These are phyloP conservation scores for Microsporum ferrugineum DNA, from an alignment of 2,329 filamentous ascomycete genomes.

Conservation along the genomic window DNA sequence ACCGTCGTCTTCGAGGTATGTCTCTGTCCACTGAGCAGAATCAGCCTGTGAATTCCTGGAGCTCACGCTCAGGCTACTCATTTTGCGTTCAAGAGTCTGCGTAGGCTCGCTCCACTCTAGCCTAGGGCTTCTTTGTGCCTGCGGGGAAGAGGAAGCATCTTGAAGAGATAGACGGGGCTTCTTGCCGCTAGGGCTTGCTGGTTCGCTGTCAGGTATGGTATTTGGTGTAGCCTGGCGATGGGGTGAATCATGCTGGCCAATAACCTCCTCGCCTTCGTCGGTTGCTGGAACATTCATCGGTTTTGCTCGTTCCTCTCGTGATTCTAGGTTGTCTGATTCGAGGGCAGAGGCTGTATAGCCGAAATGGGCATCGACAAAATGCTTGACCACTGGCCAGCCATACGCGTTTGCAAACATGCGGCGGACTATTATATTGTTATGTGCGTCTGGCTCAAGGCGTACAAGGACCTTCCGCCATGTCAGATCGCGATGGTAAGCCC, in stretches of 20 bases:
- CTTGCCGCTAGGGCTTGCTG: not conserved
- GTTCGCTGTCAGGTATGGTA: not conserved
- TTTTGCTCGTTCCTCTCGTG: slow-evolving; percentile 57
- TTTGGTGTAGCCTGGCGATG: not conserved
- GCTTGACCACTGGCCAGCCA: slow-evolving; percentile 93
- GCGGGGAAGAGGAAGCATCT: not conserved
- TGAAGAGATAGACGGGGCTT: not conserved
- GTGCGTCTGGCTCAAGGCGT: slow-evolving; percentile 86
- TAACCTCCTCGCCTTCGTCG: slow-evolving; percentile 54
- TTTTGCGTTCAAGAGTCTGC: not conserved
- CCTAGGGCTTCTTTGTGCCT: not conserved
- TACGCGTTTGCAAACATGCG: slow-evolving; percentile 96
- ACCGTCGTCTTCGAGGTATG: slow-evolving; percentile 13
- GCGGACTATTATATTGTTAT: slow-evolving; percentile 96
- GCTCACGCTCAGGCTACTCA: slow-evolving; percentile 4
- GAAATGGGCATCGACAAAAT: slow-evolving; percentile 91
- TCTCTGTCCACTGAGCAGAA: slow-evolving; percentile 15
- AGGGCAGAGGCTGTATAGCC: slow-evolving; percentile 58
- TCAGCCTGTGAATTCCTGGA: slow-evolving; percentile 12
- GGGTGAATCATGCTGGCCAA: slow-evolving; percentile 36
- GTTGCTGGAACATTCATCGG: slow-evolving; percentile 46
- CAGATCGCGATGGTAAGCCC: slow-evolving; percentile 82
- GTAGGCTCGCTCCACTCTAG: not conserved
- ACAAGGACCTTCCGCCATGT: slow-evolving; percentile 97
- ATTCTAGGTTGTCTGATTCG: slow-evolving; percentile 56